phyloP scores from a whole-genome alignment of 1,284 basidiomycete species.

The Tetrapyrgos nigripes region DNA sequence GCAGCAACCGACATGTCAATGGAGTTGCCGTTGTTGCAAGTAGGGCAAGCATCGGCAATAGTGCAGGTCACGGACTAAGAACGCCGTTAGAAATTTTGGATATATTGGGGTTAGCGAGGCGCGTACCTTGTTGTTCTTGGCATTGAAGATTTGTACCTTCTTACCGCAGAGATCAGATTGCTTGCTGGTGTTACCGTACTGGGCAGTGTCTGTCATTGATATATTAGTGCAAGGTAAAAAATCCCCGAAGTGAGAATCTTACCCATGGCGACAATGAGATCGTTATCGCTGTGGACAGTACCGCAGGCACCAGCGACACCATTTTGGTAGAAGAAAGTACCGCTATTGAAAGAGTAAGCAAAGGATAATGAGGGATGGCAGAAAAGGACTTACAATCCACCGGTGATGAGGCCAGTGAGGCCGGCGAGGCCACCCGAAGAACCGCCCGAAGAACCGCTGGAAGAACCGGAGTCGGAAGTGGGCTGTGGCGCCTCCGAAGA shows the following conservation, averaged over 20 bases:
- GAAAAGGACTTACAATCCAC: constrained; percentile 53
- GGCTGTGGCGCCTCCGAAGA: constrained; percentile 13
- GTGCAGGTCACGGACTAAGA: constrained; percentile 59
- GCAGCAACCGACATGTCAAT: constrained; percentile 85
- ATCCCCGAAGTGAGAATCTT: constrained; percentile 20
- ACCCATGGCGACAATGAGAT: constrained; percentile 75
- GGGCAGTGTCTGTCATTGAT: constrained; percentile 43
- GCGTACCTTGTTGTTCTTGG: constrained; percentile 53
- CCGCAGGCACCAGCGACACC: constrained; percentile 81
- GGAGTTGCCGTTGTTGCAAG: constrained; percentile 66
- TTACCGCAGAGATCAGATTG: constrained; percentile 69
- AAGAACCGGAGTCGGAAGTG: constrained; percentile 5
- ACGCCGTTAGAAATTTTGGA: background rate
- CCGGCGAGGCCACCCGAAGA: background rate
- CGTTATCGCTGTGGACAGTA: constrained; percentile 64
- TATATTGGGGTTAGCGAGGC: background rate
- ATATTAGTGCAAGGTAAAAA: background rate
- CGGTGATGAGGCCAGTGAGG: constrained; percentile 26
- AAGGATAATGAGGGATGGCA: constrained; percentile 7
- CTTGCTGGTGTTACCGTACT: constrained; percentile 56
- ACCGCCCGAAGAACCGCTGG: constrained; percentile 7
- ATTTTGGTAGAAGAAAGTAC: constrained; percentile 77
- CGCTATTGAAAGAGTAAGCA: constrained; percentile 42
- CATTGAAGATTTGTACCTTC: constrained; percentile 70
- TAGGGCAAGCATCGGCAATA: constrained; percentile 87